Base-by-base conservation (phyloP, 2,329 filamentous ascomycete genomes). In the Pseudogymnoascus sp. region DNA sequence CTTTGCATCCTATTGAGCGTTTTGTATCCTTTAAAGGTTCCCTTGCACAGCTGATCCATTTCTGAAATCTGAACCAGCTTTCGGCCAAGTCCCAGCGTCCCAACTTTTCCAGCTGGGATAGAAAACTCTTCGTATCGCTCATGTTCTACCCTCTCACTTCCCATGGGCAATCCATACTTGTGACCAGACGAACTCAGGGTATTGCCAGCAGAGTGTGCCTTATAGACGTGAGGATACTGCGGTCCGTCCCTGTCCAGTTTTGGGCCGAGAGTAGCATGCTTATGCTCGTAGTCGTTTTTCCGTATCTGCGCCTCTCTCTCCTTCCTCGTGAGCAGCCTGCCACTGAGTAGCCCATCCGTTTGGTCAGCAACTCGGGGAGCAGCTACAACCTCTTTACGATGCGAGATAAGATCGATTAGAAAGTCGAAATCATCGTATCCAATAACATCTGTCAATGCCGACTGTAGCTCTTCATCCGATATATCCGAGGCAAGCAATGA, bases 1-100 rank as follows among this genome's bases (percentile, higher is more conserved):
- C 92, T 97, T 77, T 99, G 94, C 95, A 99, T 99, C 29, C 95
- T 88, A 71, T 99, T 99, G 64, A 99, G 82, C 2, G 89, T 78
- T 75, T 92, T 93, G 79, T 99, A 99, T 0, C 92, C 92, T 71
- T 88, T 90, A 78, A 99, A 99, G 0, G 94, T 99, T n/a, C 84
- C 85, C 64, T 85, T 83, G 69, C 94, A 99, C 29, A 99, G 80
- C 0, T 90, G 91, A 73, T 99, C 94, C 78, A 99, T 82, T 3
- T 92, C 88, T 5, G 82, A 79, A 64, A 99, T 93, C 33, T 86
- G 78, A 18, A 99, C 79, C 12, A 97, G 81, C 69, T 85, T 90
- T 69, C 89, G 88, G 4, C 88, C 86, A 1, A 80, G 82, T 12
- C 84, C 87, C 12, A 96, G 79, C 0, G 81, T 86, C 0, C 92